Evolutionary conservation across 2,329 filamentous ascomycete genomes (phyloP).

Genomic region (Phyllosticta citriasiana): DNA sequence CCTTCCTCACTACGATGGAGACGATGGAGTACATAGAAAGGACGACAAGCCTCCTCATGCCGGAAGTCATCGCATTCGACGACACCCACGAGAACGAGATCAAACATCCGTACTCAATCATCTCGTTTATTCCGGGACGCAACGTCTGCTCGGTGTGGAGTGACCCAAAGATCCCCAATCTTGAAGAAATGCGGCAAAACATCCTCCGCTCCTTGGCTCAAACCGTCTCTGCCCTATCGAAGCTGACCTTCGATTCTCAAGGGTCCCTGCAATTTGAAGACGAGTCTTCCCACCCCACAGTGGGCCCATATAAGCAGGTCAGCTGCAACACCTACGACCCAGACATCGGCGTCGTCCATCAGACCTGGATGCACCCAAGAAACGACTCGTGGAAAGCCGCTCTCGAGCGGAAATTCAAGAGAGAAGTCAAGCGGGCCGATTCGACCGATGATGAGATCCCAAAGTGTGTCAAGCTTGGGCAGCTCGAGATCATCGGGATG

Average conservation of each 20-base stretch:
- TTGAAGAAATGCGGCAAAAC: constrained; percentile 10
- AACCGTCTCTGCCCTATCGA: constrained; percentile 9
- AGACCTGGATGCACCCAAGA: background rate
- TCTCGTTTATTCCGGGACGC: constrained; percentile 13
- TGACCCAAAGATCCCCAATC: background rate
- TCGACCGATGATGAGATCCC: background rate
- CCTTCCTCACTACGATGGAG: background rate
- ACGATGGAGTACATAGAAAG: constrained; percentile 12
- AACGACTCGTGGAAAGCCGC: background rate
- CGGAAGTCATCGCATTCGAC: constrained; percentile 14
- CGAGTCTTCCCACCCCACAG: background rate
- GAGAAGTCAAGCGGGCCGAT: background rate
- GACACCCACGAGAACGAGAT: constrained; percentile 12
- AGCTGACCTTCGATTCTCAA: constrained; percentile 12
- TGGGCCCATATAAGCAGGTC: background rate
- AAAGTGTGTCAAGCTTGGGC: background rate
- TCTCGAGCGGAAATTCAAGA: background rate
- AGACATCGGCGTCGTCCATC: background rate
- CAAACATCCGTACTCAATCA: constrained; percentile 15
- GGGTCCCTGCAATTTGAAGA: constrained; percentile 11
- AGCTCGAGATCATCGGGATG: background rate
- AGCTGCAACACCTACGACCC: background rate
- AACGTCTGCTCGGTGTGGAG: constrained; percentile 5
- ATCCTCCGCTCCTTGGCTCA: constrained; percentile 14
- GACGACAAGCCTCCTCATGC: constrained; percentile 12